Evolutionary conservation across 495 filamentous ascomycete genomes (phyloP).

Genomic region (Aspergillus incahuasiensis): DNA sequence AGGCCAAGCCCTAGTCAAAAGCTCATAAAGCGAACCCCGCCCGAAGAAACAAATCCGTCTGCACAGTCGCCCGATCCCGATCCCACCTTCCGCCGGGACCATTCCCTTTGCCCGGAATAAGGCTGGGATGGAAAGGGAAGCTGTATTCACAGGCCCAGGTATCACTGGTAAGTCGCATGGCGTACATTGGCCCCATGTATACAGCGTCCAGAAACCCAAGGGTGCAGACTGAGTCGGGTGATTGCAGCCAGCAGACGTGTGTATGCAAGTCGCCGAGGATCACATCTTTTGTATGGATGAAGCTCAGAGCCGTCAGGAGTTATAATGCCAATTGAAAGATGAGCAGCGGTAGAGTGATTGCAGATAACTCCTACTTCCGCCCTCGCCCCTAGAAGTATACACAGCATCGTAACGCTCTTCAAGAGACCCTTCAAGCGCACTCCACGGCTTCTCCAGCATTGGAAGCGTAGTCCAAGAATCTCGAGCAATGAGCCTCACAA

Average conservation of each 20-base stretch:
- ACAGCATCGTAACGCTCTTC: background rate
- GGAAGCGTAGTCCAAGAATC: background rate
- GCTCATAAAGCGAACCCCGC: background rate
- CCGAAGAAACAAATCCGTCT: background rate
- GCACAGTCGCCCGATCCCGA: background rate
- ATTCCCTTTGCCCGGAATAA: background rate
- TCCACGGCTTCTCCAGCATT: background rate
- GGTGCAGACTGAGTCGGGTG: background rate
- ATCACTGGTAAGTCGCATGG: background rate
- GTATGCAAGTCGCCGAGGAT: background rate
- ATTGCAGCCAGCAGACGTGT: background rate
- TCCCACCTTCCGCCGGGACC: background rate
- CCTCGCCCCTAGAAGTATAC: background rate
- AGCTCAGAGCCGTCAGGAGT: background rate
- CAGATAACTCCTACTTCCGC: background rate
- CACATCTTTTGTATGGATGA: background rate
- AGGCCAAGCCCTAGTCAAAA: background rate
- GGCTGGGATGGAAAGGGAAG: background rate
- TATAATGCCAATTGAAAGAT: background rate
- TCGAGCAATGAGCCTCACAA: background rate
- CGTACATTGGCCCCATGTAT: background rate
- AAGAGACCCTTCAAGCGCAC: background rate
- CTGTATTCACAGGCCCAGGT: background rate
- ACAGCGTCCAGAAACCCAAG: background rate
- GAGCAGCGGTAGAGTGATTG: background rate